Conservation (phyloP, 2,329 filamentous ascomycete genomes). For the Scleromitrula shiraiana region DNA sequence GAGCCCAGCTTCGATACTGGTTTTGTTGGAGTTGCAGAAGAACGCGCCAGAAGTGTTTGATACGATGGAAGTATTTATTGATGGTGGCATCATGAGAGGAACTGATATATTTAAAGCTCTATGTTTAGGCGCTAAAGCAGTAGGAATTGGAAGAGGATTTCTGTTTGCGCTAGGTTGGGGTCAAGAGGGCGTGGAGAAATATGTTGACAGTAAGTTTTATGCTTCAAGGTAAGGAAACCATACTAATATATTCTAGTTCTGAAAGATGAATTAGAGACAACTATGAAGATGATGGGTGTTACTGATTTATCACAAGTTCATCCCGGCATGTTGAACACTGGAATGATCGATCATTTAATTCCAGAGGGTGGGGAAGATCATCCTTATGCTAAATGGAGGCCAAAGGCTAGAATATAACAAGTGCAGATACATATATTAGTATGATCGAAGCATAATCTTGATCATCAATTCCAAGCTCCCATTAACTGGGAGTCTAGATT, state of each 20-base stretch:
- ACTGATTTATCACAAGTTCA: slow-evolving; percentile 52
- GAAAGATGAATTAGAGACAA: slow-evolving; percentile 54
- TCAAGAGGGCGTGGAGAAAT: slow-evolving; percentile 46
- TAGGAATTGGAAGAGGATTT: slow-evolving; percentile 54
- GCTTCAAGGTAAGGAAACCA: not conserved
- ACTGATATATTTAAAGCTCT: slow-evolving; percentile 61
- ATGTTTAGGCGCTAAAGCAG: slow-evolving; percentile 55
- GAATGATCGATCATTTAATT: slow-evolving; percentile 40
- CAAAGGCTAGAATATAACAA: slow-evolving; percentile 27
- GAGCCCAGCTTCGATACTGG: slow-evolving; percentile 46
- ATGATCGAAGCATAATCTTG: too few relatives aligned
- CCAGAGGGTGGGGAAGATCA: slow-evolving; percentile 34
- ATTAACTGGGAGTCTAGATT: too few relatives aligned
- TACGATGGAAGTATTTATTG: slow-evolving; percentile 52
- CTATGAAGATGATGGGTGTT: slow-evolving; percentile 58
- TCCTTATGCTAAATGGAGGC: slow-evolving; percentile 36
- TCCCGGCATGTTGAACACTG: slow-evolving; percentile 51
- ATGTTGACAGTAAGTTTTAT: slow-evolving; percentile 41
- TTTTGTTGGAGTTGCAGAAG: slow-evolving; percentile 54
- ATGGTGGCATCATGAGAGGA: slow-evolving; percentile 57
- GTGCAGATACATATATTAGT: too few relatives aligned
- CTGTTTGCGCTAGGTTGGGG: slow-evolving; percentile 55
- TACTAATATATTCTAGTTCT: slow-evolving; percentile 32
- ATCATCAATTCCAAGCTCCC: too few relatives aligned
- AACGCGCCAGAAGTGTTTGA: slow-evolving; percentile 53